Conservation (phyloP, 139 green algal species). For the Micromonas commoda region DNA sequence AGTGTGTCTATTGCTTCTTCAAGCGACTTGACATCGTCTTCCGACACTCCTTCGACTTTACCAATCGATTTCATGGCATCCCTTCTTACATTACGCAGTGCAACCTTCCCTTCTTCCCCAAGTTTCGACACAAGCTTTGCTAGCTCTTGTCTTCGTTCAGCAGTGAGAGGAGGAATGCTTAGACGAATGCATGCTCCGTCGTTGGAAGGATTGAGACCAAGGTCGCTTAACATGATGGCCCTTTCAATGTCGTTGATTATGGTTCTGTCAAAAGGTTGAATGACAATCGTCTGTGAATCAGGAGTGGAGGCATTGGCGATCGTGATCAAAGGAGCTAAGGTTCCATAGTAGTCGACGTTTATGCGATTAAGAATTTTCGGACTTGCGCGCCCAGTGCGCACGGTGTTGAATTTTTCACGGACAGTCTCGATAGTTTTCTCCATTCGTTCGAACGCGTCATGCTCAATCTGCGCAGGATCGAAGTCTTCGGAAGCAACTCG, state of each 20-base stretch:
- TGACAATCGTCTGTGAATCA: constrained; percentile 71
- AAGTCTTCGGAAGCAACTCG: no score
- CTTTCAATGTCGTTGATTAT: constrained; percentile 56
- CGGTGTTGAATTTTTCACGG: constrained; percentile 64
- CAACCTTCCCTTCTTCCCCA: constrained; percentile 84
- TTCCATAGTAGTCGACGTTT: constrained; percentile 87
- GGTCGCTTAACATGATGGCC: constrained; percentile 62
- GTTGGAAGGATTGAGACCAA: constrained; percentile 90
- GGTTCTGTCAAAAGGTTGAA: constrained; percentile 84
- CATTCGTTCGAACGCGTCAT: constrained; percentile 16
- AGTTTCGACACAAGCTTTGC: constrained; percentile 64
- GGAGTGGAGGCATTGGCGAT: constrained; percentile 75
- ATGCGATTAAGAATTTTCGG: constrained; percentile 84
- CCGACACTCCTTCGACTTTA: constrained; percentile 59
- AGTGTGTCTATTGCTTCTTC: constrained; percentile 69
- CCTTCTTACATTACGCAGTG: constrained; percentile 77
- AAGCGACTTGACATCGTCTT: constrained; percentile 74
- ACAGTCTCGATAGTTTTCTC: constrained; percentile 26
- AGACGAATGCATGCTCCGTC: constrained; percentile 90
- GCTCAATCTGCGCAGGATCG: no score
- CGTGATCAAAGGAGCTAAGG: constrained; percentile 69
- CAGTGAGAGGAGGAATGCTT: constrained; percentile 80
- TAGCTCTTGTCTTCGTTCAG: constrained; percentile 78
- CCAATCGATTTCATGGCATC: constrained; percentile 79
- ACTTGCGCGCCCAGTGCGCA: constrained; percentile 86